Evolutionary conservation across 495 filamentous ascomycete species (phyloP).

Genomic region (Chaetomidium leptoderma): DNA sequence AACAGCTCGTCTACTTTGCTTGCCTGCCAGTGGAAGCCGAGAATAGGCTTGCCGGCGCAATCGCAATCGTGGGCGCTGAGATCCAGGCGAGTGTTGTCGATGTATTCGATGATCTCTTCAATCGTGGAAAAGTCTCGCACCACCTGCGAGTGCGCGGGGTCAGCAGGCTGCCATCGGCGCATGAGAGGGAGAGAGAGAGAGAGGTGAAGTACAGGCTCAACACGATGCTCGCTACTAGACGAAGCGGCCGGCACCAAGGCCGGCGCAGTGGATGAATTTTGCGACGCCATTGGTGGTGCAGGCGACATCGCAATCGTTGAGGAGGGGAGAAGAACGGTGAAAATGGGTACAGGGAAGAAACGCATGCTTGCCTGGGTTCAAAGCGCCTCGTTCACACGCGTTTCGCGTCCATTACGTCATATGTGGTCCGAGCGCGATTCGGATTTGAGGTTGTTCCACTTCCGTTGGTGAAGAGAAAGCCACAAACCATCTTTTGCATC

Average conservation of each 20-base stretch:
- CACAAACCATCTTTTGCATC: too few species aligned
- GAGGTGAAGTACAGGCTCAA: neutral
- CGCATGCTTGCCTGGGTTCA: neutral
- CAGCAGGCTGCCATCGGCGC: constrained; percentile 5
- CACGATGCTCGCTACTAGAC: neutral
- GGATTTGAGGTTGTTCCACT: too few species aligned
- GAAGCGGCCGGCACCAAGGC: neutral
- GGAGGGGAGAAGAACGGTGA: too few species aligned
- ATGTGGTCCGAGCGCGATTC: too few species aligned
- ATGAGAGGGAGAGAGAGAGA: neutral
- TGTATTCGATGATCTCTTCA: constrained; percentile 13
- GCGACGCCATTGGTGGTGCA: neutral
- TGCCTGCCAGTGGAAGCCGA: constrained; percentile 14
- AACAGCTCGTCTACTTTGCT: neutral
- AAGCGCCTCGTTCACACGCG: too few species aligned
- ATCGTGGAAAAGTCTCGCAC: constrained; percentile 6
- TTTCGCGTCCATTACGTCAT: too few species aligned
- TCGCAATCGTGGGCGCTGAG: too few species aligned
- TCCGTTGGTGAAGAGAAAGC: too few species aligned
- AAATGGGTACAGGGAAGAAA: neutral
- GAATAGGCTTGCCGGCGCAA: constrained; percentile 4
- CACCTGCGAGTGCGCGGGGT: neutral
- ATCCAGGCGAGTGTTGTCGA: constrained; percentile 11
- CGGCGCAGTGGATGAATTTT: neutral
- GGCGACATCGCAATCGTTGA: neutral